Evolutionary conservation across 2,329 filamentous ascomycete species (phyloP), one percentile per base, ranked within the genome.

Genomic region (Alternaria postmessia): DNA sequence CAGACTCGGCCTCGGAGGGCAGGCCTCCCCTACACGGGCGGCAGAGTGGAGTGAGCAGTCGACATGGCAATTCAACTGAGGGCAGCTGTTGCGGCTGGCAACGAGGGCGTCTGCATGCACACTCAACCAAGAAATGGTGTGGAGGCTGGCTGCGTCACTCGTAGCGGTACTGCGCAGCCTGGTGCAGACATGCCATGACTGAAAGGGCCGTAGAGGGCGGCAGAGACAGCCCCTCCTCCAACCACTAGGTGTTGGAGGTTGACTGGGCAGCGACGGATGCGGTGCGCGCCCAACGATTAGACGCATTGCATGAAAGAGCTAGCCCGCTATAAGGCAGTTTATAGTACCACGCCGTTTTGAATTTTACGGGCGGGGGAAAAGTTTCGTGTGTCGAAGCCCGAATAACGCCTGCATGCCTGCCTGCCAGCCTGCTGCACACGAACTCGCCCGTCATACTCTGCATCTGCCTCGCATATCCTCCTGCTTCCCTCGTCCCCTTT

Each of bases 271-370:
- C 59, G 51, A 56, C 44, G 49, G 41, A 51, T 62, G 64, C 48
- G 34, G 57, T 65, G 63, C 57, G 65, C 57, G 69, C 69, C 69
- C 69, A 69, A 72, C 69, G 62, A 66, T 58, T 59, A 62, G 61
- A 66, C 62, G 64, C 68, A 69, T 64, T 62, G 69, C 69, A 68
- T 69, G 60, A 65, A 61, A 53, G 54, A 57, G 57, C 63, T 63
- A 66, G 44, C 46, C 46, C 46, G 46, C 46, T 36, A 36, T 16
- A 36, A 51, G 51, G 46, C 55, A 49, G 55, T 46, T 62, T 68
- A 65, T 65, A 67, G 66, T 65, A 68, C 63, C 62, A 51, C 44
- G 43, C 54, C 66, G 68, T 69, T 70, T 68, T 63, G 66, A 68
- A 69, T 61, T 66, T 66, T 70, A 65, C 68, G 63, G 64, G 66